Evolutionary conservation across 1,139 yeast species (phyloP).

Genomic region (Suhomyces panamericanus): DNA sequence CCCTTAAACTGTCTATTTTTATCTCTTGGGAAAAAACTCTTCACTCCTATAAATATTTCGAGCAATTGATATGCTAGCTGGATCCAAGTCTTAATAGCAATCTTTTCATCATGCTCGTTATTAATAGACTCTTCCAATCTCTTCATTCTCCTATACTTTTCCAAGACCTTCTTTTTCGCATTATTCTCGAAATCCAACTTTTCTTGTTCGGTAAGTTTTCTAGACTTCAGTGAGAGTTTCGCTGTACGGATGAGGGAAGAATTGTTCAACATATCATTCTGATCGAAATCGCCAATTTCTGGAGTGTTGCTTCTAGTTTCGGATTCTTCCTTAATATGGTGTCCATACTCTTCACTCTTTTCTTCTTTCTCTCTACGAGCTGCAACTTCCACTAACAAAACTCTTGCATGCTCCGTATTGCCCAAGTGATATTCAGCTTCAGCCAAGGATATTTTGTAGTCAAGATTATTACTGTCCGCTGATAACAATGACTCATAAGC

Average conservation of each 20-base stretch:
- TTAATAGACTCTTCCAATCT: conserved; percentile 57
- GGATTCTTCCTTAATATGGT: conserved; percentile 14
- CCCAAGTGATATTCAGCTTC: conserved; percentile 78
- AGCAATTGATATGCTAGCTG: conserved; percentile 80
- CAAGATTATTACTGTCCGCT: conserved; percentile 64
- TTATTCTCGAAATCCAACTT: conserved; percentile 56
- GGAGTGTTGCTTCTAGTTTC: conserved; percentile 11
- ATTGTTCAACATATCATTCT: conserved; percentile 7
- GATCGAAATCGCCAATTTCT: conserved; percentile 3
- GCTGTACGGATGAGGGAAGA: conserved; percentile 30
- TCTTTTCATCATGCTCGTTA: conserved; percentile 44
- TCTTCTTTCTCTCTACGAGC: conserved; percentile 21
- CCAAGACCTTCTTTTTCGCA: conserved; percentile 61
- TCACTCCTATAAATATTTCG: conserved; percentile 75
- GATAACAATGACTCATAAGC: conserved; percentile 60
- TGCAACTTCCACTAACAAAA: conserved; percentile 55
- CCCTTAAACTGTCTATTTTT: conserved; percentile 69
- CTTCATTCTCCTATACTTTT: conserved; percentile 62
- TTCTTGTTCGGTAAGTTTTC: conserved; percentile 55
- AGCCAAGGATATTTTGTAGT: conserved; percentile 73
- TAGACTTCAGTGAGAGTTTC: conserved; percentile 20
- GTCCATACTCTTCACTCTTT: conserved; percentile 9
- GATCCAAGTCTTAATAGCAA: conserved; percentile 78
- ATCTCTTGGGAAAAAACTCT: conserved; percentile 76
- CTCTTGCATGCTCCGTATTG: conserved; percentile 61